Evolutionary conservation across 495 filamentous ascomycete species (phyloP), one percentile per base, ranked within the genome.

Genomic region (Paragyromitra xinjiangensis): DNA sequence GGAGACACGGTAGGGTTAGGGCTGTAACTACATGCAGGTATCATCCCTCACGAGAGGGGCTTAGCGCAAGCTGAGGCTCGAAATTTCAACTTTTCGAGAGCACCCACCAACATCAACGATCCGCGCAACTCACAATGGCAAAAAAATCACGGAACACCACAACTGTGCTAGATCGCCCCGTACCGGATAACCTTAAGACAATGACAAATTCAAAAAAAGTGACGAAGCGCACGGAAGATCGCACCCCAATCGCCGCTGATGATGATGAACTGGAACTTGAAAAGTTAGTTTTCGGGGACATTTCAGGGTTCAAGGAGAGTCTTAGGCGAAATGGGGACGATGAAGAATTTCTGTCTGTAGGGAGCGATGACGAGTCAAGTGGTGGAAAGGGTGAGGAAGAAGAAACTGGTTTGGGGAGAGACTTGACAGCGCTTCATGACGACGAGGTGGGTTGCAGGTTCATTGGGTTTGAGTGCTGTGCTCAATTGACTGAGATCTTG

Each of bases 241-340:
- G 59, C 22, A 63, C 76, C 0, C 74, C 75, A 51, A 62, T 73
- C 6, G 62, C 81, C 50, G 95, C 94, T 83, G 93, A 96, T 79
- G 90, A 87, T 65, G 89, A 90, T 42, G 95, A 98, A 82, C 88
- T 89, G 80, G 93, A 93, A 82, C 88, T 98, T 16, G 94, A 97
- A 84, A 87, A 88, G 73, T 86, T 97, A 72, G 91, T 98, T 1
- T 92, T 98, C 63, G 95, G 95, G 39, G 92, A 95, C 81, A 87
- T 91, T 55, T 88, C 88, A n/a, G 92, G 90, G 37, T 97, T 97
- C 82, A 88, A 89, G 58, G 87, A 89, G 53, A 90, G 89, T 61
- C 85, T 97, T 77, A 90, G 90, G 70, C 61, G 51, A 24, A 83
- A 84, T 75, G 80, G 83, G 64, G 14, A 62, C 19, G 70, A 76